A percentile compares a stretch with the other conserved stretches of the same genome.
phyloP scores from a whole-genome alignment of 1,284 basidiomycete species.

The Afroboletus lepidellus region DNA sequence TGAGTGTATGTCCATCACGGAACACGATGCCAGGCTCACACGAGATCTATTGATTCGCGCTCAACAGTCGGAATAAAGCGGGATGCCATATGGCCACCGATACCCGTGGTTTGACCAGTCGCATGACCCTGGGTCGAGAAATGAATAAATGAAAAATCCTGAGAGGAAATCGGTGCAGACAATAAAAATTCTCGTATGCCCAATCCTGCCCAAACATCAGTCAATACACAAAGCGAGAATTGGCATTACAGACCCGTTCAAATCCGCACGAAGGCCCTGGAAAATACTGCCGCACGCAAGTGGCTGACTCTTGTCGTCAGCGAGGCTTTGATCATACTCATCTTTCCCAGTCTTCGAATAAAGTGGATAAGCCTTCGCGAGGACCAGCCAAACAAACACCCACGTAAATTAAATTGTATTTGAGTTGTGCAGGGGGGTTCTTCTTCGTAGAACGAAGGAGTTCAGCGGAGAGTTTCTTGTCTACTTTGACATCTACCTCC shows the following conservation, averaged over 20 bases:
- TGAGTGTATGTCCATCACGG: not conserved
- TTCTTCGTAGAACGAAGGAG: constrained; percentile 1
- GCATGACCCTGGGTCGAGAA: constrained; percentile 1
- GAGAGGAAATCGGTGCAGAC: not conserved
- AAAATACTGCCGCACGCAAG: constrained; percentile 54
- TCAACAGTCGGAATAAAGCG: constrained; percentile 6
- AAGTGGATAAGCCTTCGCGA: not conserved
- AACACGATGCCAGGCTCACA: not conserved
- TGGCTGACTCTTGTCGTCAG: constrained; percentile 58
- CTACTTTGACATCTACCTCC: not conserved
- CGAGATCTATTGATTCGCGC: constrained; percentile 4
- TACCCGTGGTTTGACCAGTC: constrained; percentile 3
- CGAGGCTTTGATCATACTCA: not conserved
- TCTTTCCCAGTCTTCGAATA: not conserved
- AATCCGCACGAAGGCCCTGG: not conserved
- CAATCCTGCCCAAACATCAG: constrained; percentile 42
- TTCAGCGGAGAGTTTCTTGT: not conserved
- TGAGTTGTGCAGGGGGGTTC: not conserved
- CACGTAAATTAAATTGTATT: constrained; percentile 3
- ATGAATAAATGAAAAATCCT: not conserved
- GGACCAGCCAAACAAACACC: not conserved
- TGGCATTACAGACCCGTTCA: not conserved
- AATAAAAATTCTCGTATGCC: constrained; percentile 29
- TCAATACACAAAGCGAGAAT: constrained; percentile 1
- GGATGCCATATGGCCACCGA: constrained; percentile 8